Base-by-base conservation (phyloP, 345 rosid species). In the Pistacia integerrima region DNA sequence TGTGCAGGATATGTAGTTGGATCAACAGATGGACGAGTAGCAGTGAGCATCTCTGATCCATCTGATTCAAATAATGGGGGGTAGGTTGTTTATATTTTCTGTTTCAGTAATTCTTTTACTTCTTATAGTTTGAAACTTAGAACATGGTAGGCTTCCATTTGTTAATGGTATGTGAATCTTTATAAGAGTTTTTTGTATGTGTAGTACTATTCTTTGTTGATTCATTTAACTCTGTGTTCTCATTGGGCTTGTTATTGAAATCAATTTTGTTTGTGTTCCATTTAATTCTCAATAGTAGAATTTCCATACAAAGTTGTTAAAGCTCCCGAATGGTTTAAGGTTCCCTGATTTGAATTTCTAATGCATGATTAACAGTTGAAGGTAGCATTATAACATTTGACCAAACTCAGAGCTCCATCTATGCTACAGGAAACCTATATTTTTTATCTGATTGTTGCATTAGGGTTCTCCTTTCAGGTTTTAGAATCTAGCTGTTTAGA, bases 1-100 rank as follows among this genome's bases (percentile, higher is more conserved):
- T 54, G 33, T 82, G 82, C 87, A 95, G 99, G 97, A 72, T 92
- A 87, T 87, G 94, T 95, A 33, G 89, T 82, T 85, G 99, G 99
- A 71, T 93, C 92, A 68, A 84, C 91, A 66, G 99, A 93, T 79
- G 99, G 98, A 49, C 87, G 85, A 55, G 94, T 93, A 48, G 91
- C 91, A 5, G 76, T 93, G 75, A 92, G 90, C 65, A 82, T 88
- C 78, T 83, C 86, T 9, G 17, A 79, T 74, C 63, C 85, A 69
- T 74, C 90, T 10, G 68, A 73, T 87, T 84, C 89, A 35, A 80
- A 73, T 18, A 82, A 82, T 71, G 72, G 46, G 17, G 84, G 90
- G 99, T 95, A 74, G 84, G 91, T 82, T 62, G n/a, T 73, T 59
- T 57, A 49, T 16, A 35, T 44, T 20, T 22, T 64, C 30, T 22